phyloP scores from a whole-genome alignment of 1,284 basidiomycete genomes.

The Ustilago sp. region DNA sequence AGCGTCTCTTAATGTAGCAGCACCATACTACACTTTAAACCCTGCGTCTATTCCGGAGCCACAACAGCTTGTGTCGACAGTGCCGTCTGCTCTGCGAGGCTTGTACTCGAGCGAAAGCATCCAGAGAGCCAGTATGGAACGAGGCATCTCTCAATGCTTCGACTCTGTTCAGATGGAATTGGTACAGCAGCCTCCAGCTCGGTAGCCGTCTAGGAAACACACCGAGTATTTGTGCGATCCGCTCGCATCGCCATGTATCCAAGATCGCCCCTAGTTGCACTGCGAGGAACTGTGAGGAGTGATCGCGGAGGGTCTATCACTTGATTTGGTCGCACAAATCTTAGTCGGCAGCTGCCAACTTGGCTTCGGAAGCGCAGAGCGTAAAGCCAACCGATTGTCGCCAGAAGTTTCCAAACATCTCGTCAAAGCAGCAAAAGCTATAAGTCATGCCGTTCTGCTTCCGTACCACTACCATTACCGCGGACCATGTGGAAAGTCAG shows the following conservation, averaged over 20 bases:
- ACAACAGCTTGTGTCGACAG: constrained; percentile 19
- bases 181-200: constrained; percentile 1
- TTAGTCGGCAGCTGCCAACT: too few relatives aligned
- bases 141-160: constrained; percentile 35
- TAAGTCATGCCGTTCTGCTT: too few relatives aligned
- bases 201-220: neutral
- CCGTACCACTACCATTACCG: too few relatives aligned
- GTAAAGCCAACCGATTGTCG: too few relatives aligned
- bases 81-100: constrained; percentile 34
- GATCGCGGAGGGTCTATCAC: too few relatives aligned
- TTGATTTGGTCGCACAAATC: too few relatives aligned
- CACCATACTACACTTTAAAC: constrained; percentile 27
- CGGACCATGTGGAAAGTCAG: too few relatives aligned
- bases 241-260: neutral
- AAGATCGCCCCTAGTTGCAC: neutral
- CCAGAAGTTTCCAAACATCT: too few relatives aligned
- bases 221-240: neutral
- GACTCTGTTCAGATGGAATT: constrained; percentile 28
- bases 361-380: too few relatives aligned
- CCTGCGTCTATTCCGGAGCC: constrained; percentile 4
- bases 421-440: too few relatives aligned
- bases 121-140: constrained; percentile 13
- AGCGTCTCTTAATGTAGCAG: constrained; percentile 1
- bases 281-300: too few relatives aligned
- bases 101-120: constrained; percentile 33